A percentile compares a stretch with the other conserved stretches of the same genome.
Conservation (phyloP, 1,139 yeast genomes). For the Chernovozyma sophiae-reginae region DNA sequence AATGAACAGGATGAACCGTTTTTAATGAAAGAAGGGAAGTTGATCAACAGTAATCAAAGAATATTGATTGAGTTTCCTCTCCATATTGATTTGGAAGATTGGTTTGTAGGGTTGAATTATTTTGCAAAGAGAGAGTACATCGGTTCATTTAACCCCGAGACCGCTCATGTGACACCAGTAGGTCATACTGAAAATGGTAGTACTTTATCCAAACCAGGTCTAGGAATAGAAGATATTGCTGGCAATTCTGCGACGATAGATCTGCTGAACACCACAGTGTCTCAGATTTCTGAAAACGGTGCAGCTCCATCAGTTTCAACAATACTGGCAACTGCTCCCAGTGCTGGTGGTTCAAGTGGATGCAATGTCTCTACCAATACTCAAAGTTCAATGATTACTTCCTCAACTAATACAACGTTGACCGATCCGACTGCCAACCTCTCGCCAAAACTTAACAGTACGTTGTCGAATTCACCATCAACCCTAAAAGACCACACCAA, state of each 20-base stretch:
- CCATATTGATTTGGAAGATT: constrained; percentile 73
- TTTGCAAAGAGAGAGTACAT: constrained; percentile 62
- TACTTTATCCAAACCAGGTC: background rate
- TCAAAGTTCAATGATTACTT: background rate
- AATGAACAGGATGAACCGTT: constrained; percentile 21
- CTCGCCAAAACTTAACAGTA: background rate
- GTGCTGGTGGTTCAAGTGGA: background rate
- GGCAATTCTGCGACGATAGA: background rate
- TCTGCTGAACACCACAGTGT: background rate
- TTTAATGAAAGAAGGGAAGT: constrained; percentile 32
- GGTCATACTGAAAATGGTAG: background rate
- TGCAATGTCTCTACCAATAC: background rate
- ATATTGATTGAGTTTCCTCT: constrained; percentile 62
- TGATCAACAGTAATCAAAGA: constrained; percentile 32
- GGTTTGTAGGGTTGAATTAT: constrained; percentile 72
- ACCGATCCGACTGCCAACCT: background rate
- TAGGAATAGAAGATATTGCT: background rate
- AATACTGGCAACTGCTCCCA: background rate
- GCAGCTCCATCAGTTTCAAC: background rate
- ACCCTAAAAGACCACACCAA: constrained; percentile 21
- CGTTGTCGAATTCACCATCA: constrained; percentile 6
- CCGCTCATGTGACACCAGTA: constrained; percentile 3
- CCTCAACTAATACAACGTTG: background rate
- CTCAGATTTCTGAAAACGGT: background rate
- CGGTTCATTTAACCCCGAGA: constrained; percentile 17